Base-by-base conservation (phyloP, 2,329 filamentous ascomycete species). In the Helicocarpus griseus region DNA sequence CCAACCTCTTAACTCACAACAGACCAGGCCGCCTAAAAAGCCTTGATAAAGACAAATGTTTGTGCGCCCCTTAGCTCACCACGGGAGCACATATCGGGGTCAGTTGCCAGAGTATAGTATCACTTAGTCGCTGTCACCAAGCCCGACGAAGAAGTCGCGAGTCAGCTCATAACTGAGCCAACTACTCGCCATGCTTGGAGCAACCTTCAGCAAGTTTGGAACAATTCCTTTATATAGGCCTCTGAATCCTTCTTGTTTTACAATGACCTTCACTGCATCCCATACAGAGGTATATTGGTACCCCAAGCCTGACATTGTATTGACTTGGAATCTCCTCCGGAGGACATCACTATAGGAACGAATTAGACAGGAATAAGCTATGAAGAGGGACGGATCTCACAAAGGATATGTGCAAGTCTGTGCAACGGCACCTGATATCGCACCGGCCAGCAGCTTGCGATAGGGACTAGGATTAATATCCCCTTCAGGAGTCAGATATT, bases 321-420 rank as follows among this genome's bases (percentile, higher is more conserved):
- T 98, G 73, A 98, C 93, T 66, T 98, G 93, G 68, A 98, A 98
- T 48, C 93, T 82, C 54, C 93, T 83, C 29, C 93, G 87, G 50
- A 98, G 77, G 2, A 98, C 91, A 65, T 95, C 90, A 66, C 88
- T 93, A 55, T 28, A 45, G 28, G 33, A 39, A 28, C 8, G 14
- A 48, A 53, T 59, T 45, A 60, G 48, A 46, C 17, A 54, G 5
- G 5, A n/a, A 14, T 29, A 6, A n/a, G 19, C 47, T 28, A 56
- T 45, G 38, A 51, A 41, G 40, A 31, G 44, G 4, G 17, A 43
- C 19, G 17, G 22, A n/a, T n/a, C 22, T 79, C 72, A 95, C 87
- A 98, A 96, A 55, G 93, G 93, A 71, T 98, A 98, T 64, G 93
- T 98, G 77, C 87, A 95, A 2, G 91, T 97, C 69, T 98, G 93